Percentiles rank a stretch among this genome's conserved stretches.
Evolutionary conservation across 495 filamentous ascomycete species (phyloP).

Genomic region (Baudoinia panamericana): DNA sequence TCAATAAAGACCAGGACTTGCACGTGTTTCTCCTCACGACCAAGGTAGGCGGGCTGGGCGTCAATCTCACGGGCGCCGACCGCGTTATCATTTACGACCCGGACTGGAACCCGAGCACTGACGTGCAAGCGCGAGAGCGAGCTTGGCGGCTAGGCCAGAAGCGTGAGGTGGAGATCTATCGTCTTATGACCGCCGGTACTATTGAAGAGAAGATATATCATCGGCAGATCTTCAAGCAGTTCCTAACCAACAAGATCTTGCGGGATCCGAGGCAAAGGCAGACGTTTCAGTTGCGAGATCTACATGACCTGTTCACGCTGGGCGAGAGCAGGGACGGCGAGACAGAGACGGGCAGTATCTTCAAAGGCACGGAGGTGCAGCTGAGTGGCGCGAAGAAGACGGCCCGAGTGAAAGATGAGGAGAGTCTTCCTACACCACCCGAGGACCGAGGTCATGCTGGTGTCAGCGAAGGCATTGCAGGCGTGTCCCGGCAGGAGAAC

Average conservation of each 20-base stretch:
- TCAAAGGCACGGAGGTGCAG: slow-evolving; percentile 67
- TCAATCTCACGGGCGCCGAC: slow-evolving; percentile 89
- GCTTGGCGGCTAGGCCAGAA: slow-evolving; percentile 95
- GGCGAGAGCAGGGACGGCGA: slow-evolving; percentile 49
- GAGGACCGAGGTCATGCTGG: neutral
- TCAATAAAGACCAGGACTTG: slow-evolving; percentile 66
- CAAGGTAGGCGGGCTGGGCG: slow-evolving; percentile 82
- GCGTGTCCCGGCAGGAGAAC: slow-evolving; percentile 38
- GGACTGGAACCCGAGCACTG: slow-evolving; percentile 94
- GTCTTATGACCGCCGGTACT: slow-evolving; percentile 90
- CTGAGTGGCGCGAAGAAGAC: slow-evolving; percentile 37
- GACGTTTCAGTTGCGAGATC: slow-evolving; percentile 68
- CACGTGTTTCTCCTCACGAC: slow-evolving; percentile 90
- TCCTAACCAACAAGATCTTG: slow-evolving; percentile 85
- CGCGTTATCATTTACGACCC: slow-evolving; percentile 96
- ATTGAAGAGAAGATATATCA: slow-evolving; percentile 99
- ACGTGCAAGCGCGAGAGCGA: slow-evolving; percentile 87
- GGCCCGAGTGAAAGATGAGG: slow-evolving; percentile 5
- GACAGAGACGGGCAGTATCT: slow-evolving; percentile 74
- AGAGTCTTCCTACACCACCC: slow-evolving; percentile 21
- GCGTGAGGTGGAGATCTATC: slow-evolving; percentile 82
- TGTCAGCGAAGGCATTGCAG: slow-evolving; percentile 31
- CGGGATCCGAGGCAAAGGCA: slow-evolving; percentile 82
- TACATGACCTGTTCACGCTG: slow-evolving; percentile 83
- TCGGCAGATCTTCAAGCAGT: slow-evolving; percentile 94